These are phyloP conservation scores for Rhododendron ferrugineum DNA, from an alignment of 148 eudicot genomes.

Conservation along the genomic window DNA sequence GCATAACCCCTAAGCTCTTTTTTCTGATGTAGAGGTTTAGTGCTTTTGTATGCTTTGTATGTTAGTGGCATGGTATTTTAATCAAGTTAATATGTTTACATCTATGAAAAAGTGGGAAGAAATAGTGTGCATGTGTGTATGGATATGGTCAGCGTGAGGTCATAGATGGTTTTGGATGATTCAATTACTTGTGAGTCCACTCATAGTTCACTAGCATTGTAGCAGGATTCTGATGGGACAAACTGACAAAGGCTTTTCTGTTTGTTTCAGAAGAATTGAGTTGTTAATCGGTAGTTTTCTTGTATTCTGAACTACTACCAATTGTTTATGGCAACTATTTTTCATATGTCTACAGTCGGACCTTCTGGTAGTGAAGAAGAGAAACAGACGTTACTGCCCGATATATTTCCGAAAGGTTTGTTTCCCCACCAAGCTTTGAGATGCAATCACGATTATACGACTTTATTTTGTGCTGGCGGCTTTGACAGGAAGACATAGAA, in stretches of 20 bases:
- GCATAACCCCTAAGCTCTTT: not conserved
- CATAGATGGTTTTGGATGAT: not conserved
- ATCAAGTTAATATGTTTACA: not conserved
- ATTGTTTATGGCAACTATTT: not conserved
- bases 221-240: not conserved
- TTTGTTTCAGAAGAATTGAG: not conserved
- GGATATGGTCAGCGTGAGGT: not conserved
- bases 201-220: not conserved
- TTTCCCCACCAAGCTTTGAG: not conserved
- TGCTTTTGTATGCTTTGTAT: not conserved
- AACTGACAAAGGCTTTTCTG: not conserved
- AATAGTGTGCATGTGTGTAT: no score
- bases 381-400: constrained; percentile 78
- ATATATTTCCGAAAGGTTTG: constrained; percentile 83
- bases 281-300: not conserved
- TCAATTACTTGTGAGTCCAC: not conserved
- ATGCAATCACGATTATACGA: constrained; percentile 1
- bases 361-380: constrained; percentile 78
- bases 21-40: not conserved
- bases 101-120: not conserved
- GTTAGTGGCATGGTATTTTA: not conserved
- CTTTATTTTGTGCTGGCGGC: constrained; percentile 12
- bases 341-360: constrained; percentile 60
- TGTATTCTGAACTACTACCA: not conserved
- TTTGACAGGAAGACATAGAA: constrained; percentile 89